Base-by-base conservation (phyloP, 352 stramenopile species). In the Phytopythium aichiense region DNA sequence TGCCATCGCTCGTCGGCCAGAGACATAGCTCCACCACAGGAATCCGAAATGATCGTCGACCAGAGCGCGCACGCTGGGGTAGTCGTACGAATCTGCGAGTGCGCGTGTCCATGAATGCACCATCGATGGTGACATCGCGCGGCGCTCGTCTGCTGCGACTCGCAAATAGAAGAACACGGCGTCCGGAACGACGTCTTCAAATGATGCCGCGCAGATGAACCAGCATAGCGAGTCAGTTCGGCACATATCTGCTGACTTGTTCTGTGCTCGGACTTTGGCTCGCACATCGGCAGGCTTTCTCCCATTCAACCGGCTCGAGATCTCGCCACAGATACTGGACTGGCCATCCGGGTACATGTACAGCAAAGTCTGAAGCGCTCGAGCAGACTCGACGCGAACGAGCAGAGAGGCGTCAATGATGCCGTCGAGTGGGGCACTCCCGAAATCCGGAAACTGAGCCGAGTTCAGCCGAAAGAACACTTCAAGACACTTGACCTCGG, bases 301-400 rank as follows among this genome's bases (percentile, higher is more conserved):
- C 28, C 35, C 22, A 30, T 55, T 64, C 37, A 54, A 52, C 28
- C 37, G 38, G 23, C 37, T 51, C 28, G 40, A 49, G 12, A 60
- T 51, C 42, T 52, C 40, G 4, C 40, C 40, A 20, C 55, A 60
- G 13, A 60, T 60, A 4, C 38, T 51, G 4, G 55, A 31, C 20
- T 60, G 55, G 20, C 86, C 87, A 55, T 94, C 83, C 20, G 81
- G 80, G 64, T 89, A 94, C 84, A 93, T 96, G 59, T 79, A 89
- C 57, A 87, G 88, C 22, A 94, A 30, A 7, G 84, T 84, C 58
- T 92, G 84, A 43, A 91, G 72, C 16, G 75, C 65, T 46, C 62
- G 65, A 12, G 79, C 70, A 8, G 82, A 74, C 8, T 72, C 59
- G 7, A 77, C 52, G 25, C 87, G 87, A 6, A 96, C 87, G 30